Conservation (phyloP, 768 basidiomycete genomes). For the Coprinellus micaceus region DNA sequence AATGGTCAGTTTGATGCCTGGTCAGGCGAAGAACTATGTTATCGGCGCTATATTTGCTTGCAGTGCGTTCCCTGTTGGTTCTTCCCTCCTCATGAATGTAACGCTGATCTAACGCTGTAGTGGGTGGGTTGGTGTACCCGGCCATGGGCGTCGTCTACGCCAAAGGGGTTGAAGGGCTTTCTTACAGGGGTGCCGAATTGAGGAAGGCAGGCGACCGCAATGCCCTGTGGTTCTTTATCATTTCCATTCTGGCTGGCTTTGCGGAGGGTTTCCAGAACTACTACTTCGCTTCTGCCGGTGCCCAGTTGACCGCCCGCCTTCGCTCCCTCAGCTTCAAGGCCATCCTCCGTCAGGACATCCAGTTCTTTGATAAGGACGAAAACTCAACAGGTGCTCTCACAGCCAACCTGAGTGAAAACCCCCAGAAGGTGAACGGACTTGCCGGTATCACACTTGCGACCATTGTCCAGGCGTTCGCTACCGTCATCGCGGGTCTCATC, state of each 20-base stretch:
- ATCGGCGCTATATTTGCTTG: constrained; percentile 48
- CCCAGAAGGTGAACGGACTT: constrained; percentile 77
- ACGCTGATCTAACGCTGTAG: constrained; percentile 12
- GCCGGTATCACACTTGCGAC: constrained; percentile 80
- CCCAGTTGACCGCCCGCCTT: constrained; percentile 59
- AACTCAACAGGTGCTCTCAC: constrained; percentile 79
- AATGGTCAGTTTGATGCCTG: constrained; percentile 53
- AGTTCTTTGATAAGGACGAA: constrained; percentile 78
- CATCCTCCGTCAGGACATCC: constrained; percentile 80
- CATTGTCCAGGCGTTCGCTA: constrained; percentile 67
- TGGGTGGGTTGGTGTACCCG: constrained; percentile 59
- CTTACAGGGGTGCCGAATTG: constrained; percentile 33
- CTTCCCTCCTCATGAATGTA: neutral
- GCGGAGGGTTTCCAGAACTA: constrained; percentile 60
- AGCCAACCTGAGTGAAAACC: constrained; percentile 65
- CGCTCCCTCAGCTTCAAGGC: constrained; percentile 65
- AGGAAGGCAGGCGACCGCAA: constrained; percentile 54
- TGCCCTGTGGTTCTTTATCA: constrained; percentile 70
- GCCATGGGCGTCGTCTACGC: constrained; percentile 60
- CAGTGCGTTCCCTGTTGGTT: constrained; percentile 15
- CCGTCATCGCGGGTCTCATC: constrained; percentile 58
- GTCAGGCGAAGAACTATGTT: constrained; percentile 47
- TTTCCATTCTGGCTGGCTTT: constrained; percentile 56
- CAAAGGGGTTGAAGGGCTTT: constrained; percentile 48
- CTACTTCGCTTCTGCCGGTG: constrained; percentile 58